Evolutionary conservation across 73 alveolate species (phyloP).

Genomic region (Urostyla sp.): DNA sequence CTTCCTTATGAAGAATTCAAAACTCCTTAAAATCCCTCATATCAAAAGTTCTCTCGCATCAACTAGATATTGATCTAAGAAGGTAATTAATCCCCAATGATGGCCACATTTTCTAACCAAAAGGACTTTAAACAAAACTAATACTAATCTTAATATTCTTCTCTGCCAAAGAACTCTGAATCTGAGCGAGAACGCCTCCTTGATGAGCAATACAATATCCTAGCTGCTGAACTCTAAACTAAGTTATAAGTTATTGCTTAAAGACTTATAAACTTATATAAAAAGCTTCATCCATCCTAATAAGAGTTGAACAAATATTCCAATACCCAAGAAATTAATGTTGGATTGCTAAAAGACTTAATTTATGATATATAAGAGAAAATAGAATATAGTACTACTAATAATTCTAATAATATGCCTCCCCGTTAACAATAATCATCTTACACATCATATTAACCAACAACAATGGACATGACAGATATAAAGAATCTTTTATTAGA

Average conservation of each 20-base stretch:
- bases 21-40: background rate
- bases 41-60: background rate
- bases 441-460: background rate
- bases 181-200: background rate
- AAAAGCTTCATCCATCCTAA: conserved; percentile 6
- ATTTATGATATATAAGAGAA: background rate
- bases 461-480: conserved; percentile 44
- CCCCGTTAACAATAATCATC: background rate
- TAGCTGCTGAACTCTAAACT: background rate
- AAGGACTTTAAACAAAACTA: conserved; percentile 16
- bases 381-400: background rate
- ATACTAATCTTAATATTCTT: background rate
- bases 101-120: conserved; percentile 49
- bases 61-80: conserved; percentile 16
- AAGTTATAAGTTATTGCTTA: conserved; percentile 4
- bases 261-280: background rate
- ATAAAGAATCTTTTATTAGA: conserved; percentile 41
- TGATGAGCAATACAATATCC: background rate
- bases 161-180: conserved; percentile 43
- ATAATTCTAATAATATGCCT: background rate
- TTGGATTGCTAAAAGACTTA: background rate
- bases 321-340: background rate
- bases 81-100: conserved; percentile 34
- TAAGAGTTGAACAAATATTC: conserved; percentile 1
- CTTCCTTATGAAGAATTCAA: background rate